phyloP scores from a whole-genome alignment of 306 rosid species.

The Fragaria iinumae region DNA sequence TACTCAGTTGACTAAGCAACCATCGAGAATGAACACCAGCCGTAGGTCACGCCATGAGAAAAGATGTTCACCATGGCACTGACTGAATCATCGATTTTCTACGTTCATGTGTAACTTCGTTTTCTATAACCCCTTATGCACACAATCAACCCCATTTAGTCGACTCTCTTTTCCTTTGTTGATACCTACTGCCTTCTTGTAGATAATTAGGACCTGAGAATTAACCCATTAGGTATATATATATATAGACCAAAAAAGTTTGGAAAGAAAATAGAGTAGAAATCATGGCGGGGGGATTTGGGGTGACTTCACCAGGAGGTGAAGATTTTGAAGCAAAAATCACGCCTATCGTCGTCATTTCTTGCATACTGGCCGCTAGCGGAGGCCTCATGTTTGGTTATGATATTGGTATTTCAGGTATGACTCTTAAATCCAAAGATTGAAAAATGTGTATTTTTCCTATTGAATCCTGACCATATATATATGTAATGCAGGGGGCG shows the following conservation, averaged over 20 bases:
- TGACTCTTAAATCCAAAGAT: not conserved
- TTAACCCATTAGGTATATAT: not conserved
- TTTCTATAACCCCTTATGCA: not conserved
- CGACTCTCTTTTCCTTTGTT: not conserved
- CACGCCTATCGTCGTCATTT: slow-evolving; percentile 41
- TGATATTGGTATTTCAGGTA: slow-evolving; percentile 61
- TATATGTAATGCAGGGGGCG: slow-evolving; percentile 26
- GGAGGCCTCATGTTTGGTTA: slow-evolving; percentile 75
- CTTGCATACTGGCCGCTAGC: slow-evolving; percentile 54
- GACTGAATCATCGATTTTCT: not conserved
- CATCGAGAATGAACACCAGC: slow-evolving; percentile 3
- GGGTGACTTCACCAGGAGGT: not conserved
- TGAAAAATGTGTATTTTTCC: not conserved
- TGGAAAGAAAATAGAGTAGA: not conserved
- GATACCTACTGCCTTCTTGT: not conserved
- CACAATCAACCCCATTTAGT: slow-evolving; percentile 3
- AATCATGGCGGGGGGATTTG: slow-evolving; percentile 35
- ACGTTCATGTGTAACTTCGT: not conserved
- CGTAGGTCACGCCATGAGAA: slow-evolving; percentile 2
- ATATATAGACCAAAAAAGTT: not conserved
- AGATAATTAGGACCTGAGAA: not conserved
- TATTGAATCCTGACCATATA: not conserved
- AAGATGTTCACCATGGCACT: slow-evolving; percentile 7
- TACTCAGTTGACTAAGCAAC: slow-evolving; percentile 2
- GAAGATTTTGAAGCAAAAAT: slow-evolving; percentile 45